These are phyloP conservation scores for Ophioceras dolichostomum DNA, from an alignment of 2,329 filamentous ascomycete genomes.

Conservation along the genomic window DNA sequence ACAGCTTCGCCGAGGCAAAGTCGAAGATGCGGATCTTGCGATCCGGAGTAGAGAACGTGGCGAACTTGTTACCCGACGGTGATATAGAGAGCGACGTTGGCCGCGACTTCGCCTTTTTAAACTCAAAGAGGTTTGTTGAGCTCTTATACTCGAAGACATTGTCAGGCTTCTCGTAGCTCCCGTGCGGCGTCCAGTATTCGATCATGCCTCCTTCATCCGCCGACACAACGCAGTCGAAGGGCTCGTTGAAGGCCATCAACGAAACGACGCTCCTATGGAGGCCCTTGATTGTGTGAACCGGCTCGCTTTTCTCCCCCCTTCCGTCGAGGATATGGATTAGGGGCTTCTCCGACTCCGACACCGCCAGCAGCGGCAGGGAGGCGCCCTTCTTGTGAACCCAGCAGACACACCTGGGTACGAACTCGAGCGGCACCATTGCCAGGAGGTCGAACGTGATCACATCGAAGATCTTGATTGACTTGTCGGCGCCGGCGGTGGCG, in stretches of 20 bases:
- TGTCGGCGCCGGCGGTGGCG: slow-evolving; percentile 72
- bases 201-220: slow-evolving; percentile 86
- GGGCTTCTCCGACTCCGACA: slow-evolving; percentile 63
- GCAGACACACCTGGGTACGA: slow-evolving; percentile 66
- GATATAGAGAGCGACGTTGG: slow-evolving; percentile 77
- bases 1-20: slow-evolving; percentile 76
- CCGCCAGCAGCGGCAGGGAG: slow-evolving; percentile 75
- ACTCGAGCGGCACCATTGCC: slow-evolving; percentile 68
- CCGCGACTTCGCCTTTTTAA: slow-evolving; percentile 86
- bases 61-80: slow-evolving; percentile 75
- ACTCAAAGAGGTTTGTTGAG: slow-evolving; percentile 87
- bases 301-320: slow-evolving; percentile 63
- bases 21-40: slow-evolving; percentile 90
- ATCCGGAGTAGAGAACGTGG: slow-evolving; percentile 83
- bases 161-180: slow-evolving; percentile 78
- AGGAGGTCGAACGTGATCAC: slow-evolving; percentile 81
- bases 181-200: slow-evolving; percentile 85
- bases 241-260: slow-evolving; percentile 80
- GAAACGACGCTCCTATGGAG: slow-evolving; percentile 76
- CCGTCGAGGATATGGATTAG: slow-evolving; percentile 80
- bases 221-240: slow-evolving; percentile 82
- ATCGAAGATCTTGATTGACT: slow-evolving; percentile 70
- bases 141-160: slow-evolving; percentile 91
- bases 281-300: slow-evolving; percentile 64
- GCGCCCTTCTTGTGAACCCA: slow-evolving; percentile 85